Evolutionary conservation across 306 rosid genomes (phyloP), one percentile per base, ranked within the genome.

Genomic region (Albizia julibrissin): DNA sequence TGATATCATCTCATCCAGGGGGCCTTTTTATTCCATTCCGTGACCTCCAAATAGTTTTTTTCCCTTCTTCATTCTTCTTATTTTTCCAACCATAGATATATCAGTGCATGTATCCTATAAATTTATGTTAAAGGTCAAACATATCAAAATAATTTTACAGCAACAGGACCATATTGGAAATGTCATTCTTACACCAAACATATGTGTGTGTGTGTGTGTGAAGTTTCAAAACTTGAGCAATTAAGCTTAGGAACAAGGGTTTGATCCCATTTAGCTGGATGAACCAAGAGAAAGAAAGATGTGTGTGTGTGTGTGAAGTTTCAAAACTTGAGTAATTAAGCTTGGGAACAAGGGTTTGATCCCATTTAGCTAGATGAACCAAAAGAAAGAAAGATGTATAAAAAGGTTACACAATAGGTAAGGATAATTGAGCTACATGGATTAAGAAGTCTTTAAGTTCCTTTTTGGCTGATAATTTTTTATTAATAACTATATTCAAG

Each of bases 101-200:
- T 87, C 86, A 84, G 80, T 74, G 83, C 80, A 78, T 46, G 49
- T 84, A 52, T 81, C 84, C 69, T 81, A 80, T 78, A 81, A 69
- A 73, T 33, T 78, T 66, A 82, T 84, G 76, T 87, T 81, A 84
- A 87, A 84, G 87, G 89, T 84, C 87, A 87, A 87, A 77, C 80
- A 68, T 49, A 31, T 71, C 84, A 84, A 79, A 49, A 83, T 87
- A 75, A 75, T 62, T 71, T 74, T 74, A 87, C 85, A 71, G 22
- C 58, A 71, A 42, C 58, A 71, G 58, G 84, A 69, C 84, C 75
- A 44, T 84, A 70, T 87, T 18, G 86, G 82, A 87, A 84, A 84
- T 87, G 82, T 81, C 86, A 81, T 87, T 79, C 90, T 81, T 85
- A 77, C 87, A 75, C 86, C 76, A 83, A 37, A 81, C 87, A 74